Conservation (phyloP, 805 yeast genomes). For the Saccharomycopsis selenospora region DNA sequence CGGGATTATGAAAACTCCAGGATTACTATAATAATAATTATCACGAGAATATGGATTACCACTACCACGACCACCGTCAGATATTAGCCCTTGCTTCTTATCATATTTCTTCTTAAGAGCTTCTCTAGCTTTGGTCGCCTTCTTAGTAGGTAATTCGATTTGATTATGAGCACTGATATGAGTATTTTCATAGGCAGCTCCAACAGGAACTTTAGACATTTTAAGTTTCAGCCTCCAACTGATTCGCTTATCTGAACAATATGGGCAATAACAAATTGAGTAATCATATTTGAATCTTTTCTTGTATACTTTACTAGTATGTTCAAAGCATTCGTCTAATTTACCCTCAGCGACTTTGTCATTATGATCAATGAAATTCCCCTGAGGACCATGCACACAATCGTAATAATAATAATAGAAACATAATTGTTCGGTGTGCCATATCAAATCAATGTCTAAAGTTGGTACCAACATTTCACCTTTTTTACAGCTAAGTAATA, state of each 20-base stretch:
- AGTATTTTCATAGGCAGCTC: background rate
- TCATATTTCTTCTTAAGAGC: background rate
- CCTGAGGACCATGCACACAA: background rate
- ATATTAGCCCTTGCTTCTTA: no score
- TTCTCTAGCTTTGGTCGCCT: background rate
- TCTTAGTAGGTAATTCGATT: background rate
- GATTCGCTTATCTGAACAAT: slow-evolving; percentile 1
- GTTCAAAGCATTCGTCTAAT: background rate
- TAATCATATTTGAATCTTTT: background rate
- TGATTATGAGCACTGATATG: background rate
- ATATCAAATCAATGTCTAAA: slow-evolving; percentile 1
- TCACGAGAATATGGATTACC: background rate
- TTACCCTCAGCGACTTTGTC: background rate
- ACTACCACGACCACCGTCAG: no score
- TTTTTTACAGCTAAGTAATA: background rate
- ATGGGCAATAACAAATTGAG: background rate
- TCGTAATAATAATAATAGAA: background rate
- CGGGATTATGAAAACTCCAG: background rate
- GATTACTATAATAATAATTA: background rate
- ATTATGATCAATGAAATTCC: background rate
- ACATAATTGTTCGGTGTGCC: background rate
- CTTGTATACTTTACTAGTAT: background rate
- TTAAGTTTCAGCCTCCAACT: background rate
- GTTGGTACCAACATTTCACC: slow-evolving; percentile 1
- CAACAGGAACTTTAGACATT: background rate